Base-by-base conservation (phyloP, 352 stramenopile genomes). In the Globisporangium yorkense region DNA sequence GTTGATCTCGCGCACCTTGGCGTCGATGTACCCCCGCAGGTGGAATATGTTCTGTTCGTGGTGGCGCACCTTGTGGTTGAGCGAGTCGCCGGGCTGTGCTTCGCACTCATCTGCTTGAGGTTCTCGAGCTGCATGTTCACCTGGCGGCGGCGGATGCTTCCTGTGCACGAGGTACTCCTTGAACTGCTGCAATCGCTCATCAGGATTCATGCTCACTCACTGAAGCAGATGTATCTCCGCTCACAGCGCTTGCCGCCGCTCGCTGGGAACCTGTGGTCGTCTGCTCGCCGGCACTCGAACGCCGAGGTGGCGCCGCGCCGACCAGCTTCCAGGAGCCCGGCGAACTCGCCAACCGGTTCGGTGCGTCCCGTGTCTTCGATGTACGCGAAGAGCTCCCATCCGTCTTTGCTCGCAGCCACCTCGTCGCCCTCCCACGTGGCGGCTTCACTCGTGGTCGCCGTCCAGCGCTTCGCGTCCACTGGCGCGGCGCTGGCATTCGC, bases 21-120 rank as follows among this genome's bases (percentile, higher is more conserved):
- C 79, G 61, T 95, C 87, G 27, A 94, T 83, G 57, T 77, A 96
- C 54, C 96, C 91, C 59, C 80, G 81, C 29, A 97, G 57, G 63
- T 89, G 85, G 68, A 96, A 96, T 45, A 97, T 97, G 48, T 89
- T 96, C 65, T 97, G 89, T 63, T 96, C 87, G 63, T 97, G 90
- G 60, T 95, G 84, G 8, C 85, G 75, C 57, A 97, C 63, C 63
- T 97, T 96, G 50, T 94, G 80, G 70, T 97, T 88, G 12, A 97
- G 71, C 1, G 82, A 74, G 59, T 92, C 78, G 78, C 77, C 0
- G 81, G 88, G 62, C 95, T 80, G 51, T 92, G 88, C 53, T 80
- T 75, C 2, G 70, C 68, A 1, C 72, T 84, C 61, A 88, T 71
- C 20, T 89, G 77, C 57, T 89, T 90, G 54, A 89, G 51, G 48